Percentiles rank a stretch among this genome's conserved stretches.
phyloP scores from a whole-genome alignment of 225 moss, liverwort and hornwort genomes.

The Sphagnum tenellum region DNA sequence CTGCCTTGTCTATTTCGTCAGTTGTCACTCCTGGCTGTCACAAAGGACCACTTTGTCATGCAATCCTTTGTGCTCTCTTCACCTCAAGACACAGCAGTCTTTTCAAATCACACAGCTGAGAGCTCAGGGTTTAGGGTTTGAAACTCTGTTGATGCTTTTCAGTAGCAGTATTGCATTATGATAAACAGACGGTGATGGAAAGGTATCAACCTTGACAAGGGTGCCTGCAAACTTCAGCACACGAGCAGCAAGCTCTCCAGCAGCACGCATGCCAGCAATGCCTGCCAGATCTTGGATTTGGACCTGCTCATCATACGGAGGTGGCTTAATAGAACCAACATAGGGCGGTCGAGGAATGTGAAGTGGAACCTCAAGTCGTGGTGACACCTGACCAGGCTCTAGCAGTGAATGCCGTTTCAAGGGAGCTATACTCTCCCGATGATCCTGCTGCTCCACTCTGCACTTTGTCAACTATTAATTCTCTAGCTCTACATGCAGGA shows the following conservation, averaged over 20 bases:
- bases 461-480: slow-evolving; percentile 2
- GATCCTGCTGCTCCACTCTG: slow-evolving; percentile 56
- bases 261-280: slow-evolving; percentile 66
- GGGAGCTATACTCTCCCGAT: slow-evolving; percentile 24
- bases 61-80: too few relatives aligned
- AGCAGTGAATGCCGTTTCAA: slow-evolving; percentile 31
- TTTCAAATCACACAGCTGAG: too few relatives aligned
- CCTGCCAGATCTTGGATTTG: slow-evolving; percentile 84
- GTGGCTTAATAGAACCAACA: slow-evolving; percentile 54
- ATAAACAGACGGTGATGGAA: slow-evolving; percentile 9
- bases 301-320: slow-evolving; percentile 54
- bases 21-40: slow-evolving; percentile 97
- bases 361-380: slow-evolving; percentile 67
- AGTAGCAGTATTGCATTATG: not conserved
- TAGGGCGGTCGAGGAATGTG: slow-evolving; percentile 71
- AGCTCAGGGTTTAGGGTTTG: too few relatives aligned
- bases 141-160: not conserved
- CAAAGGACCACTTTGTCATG: not conserved
- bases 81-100: too few relatives aligned
- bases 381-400: slow-evolving; percentile 66
- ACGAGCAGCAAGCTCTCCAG: slow-evolving; percentile 71
- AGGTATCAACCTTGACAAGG: slow-evolving; percentile 49
- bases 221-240: slow-evolving; percentile 84
- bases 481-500: too few relatives aligned
- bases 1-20: slow-evolving; percentile 91